A percentile compares a stretch with the other conserved stretches of the same genome.
These are phyloP conservation scores for Penstemon barbatus DNA, from an alignment of 257 asterid species.

Conservation along the genomic window DNA sequence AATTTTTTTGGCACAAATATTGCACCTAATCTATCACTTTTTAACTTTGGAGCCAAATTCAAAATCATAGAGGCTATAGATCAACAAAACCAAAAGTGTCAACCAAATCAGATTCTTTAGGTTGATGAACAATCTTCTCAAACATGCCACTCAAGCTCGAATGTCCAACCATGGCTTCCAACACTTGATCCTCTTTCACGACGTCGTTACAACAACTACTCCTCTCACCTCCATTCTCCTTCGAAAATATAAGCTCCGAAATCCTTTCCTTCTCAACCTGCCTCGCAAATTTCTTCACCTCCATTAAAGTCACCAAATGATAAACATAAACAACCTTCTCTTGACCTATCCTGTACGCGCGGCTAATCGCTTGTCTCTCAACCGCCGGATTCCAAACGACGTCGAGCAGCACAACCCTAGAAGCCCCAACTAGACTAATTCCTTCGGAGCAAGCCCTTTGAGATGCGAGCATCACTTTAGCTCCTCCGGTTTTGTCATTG, in stretches of 20 bases:
- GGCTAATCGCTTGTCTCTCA: conserved; percentile 68
- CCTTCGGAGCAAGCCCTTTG: conserved; percentile 76
- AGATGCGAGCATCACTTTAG: conserved; percentile 72
- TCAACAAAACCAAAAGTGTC: conserved; percentile 33
- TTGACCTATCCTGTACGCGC: conserved; percentile 85
- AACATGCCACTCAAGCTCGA: conserved; percentile 31
- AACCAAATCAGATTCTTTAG: conserved; percentile 45
- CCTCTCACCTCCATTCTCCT: conserved; percentile 2
- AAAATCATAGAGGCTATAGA: background rate
- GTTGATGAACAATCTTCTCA: conserved; percentile 50
- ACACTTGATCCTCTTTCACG: conserved; percentile 43
- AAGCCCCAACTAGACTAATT: conserved; percentile 75
- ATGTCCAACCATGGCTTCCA: conserved; percentile 56
- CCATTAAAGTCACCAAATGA: conserved; percentile 51
- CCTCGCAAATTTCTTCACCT: conserved; percentile 41
- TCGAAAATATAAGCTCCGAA: conserved; percentile 50
- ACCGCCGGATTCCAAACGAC: conserved; percentile 81
- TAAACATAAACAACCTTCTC: conserved; percentile 64
- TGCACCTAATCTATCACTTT: too few relatives aligned
- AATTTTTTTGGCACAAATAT: too few relatives aligned
- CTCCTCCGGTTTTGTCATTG: conserved; percentile 47
- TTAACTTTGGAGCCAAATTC: too few relatives aligned
- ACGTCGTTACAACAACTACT: background rate
- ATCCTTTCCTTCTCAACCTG: conserved; percentile 35
- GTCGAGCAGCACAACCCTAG: conserved; percentile 77